phyloP scores from a whole-genome alignment of 192 early-diverging fungal species.

The Linnemannia schmuckeri region DNA sequence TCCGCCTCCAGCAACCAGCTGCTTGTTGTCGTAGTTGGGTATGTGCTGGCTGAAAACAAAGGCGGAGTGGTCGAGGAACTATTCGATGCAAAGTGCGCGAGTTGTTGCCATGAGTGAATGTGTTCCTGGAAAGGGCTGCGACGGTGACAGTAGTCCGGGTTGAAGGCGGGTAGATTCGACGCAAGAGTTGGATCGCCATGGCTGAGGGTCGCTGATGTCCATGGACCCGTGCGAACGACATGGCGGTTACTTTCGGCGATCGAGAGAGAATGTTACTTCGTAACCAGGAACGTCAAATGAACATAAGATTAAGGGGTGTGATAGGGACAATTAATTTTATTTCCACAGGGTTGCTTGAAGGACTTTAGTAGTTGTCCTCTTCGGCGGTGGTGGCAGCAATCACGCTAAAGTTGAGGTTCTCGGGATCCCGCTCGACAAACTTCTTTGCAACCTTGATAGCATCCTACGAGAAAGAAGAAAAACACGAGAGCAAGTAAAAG shows the following conservation, averaged over 20 bases:
- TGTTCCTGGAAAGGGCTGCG: not conserved
- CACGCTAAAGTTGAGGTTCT: slow-evolving; percentile 73
- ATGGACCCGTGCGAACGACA: not conserved
- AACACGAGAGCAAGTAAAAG: not conserved
- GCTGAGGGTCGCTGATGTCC: not conserved
- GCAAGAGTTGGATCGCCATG: not conserved
- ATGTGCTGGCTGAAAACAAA: not conserved
- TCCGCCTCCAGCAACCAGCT: not conserved
- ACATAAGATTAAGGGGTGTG: not conserved
- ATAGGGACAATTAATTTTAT: not conserved
- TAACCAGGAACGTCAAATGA: not conserved
- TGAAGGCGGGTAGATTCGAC: not conserved
- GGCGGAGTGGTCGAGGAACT: not conserved
- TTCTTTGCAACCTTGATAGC: slow-evolving; percentile 70
- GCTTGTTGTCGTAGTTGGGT: not conserved
- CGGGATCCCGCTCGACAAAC: slow-evolving; percentile 78
- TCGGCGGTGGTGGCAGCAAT: slow-evolving; percentile 67
- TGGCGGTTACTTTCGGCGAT: not conserved
- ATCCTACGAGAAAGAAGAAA: slow-evolving; percentile 51
- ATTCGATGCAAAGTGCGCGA: not conserved
- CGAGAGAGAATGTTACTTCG: not conserved
- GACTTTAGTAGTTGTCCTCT: slow-evolving; percentile 15
- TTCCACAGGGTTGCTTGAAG: not conserved
- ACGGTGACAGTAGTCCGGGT: not conserved
- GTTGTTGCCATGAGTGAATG: not conserved